Conservation (phyloP, 192 early-diverging fungal genomes). For the Dissophora ornata region DNA sequence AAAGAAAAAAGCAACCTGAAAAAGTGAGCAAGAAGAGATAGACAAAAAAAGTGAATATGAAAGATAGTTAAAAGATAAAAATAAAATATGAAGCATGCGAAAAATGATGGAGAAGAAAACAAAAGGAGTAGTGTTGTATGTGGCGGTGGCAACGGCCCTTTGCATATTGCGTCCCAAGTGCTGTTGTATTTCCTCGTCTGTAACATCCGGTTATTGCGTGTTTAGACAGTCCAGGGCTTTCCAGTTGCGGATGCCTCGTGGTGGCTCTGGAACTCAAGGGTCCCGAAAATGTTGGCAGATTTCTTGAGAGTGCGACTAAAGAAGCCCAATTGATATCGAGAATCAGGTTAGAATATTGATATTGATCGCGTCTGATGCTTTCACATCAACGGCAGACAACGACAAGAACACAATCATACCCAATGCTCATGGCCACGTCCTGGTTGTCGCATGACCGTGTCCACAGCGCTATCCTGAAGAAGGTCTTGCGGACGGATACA, state of each 20-base stretch:
- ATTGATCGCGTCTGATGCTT: no score
- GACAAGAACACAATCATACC: constrained; percentile 54
- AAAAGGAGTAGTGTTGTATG: neutral
- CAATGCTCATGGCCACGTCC: constrained; percentile 62
- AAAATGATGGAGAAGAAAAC: neutral
- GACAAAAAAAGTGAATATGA: neutral
- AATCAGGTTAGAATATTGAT: no score
- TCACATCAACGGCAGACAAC: neutral
- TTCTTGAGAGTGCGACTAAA: constrained; percentile 47
- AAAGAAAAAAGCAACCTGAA: constrained; percentile 5
- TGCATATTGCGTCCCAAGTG: no score
- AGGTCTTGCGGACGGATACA: constrained; percentile 85
- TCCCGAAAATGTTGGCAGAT: constrained; percentile 31
- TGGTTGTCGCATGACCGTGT: constrained; percentile 69
- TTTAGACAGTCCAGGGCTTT: constrained; percentile 50
- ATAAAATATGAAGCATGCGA: neutral
- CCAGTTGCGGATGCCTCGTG: constrained; percentile 34
- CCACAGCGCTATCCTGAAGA: constrained; percentile 92
- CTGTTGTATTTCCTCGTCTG: no score
- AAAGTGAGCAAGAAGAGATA: neutral
- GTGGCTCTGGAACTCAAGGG: constrained; percentile 50
- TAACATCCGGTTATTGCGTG: no score
- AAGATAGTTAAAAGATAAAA: neutral
- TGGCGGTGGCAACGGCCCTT: neutral
- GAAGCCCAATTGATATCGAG: no score